A percentile compares a stretch with the other conserved stretches of the same genome.
These are phyloP conservation scores for Alternaria brassicae DNA, from an alignment of 2,329 filamentous ascomycete species.

Conservation along the genomic window DNA sequence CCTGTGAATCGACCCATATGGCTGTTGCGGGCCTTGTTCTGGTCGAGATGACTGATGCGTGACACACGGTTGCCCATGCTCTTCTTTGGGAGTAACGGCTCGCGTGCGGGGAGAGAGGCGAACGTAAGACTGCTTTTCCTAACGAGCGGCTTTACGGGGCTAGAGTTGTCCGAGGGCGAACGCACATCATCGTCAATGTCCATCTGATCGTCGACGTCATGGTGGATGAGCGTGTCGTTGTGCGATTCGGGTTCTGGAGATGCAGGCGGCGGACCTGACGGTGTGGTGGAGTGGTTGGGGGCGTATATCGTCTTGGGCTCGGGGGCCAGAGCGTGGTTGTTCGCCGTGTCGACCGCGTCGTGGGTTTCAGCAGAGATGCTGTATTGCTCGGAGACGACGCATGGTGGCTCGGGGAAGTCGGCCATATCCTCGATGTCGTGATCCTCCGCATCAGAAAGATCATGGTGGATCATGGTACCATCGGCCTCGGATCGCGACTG, in stretches of 20 bases:
- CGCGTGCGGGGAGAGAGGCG: constrained; percentile 87
- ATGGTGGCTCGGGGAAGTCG: constrained; percentile 32
- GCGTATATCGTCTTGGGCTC: constrained; percentile 34
- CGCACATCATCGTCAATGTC: constrained; percentile 61
- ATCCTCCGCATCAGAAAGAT: constrained; percentile 27
- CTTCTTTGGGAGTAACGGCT: constrained; percentile 84
- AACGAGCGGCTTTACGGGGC: constrained; percentile 76
- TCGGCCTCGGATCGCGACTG: constrained; percentile 28
- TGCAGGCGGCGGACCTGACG: constrained; percentile 31
- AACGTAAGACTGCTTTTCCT: constrained; percentile 97
- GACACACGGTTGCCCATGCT: constrained; percentile 77
- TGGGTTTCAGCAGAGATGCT: constrained; percentile 44
- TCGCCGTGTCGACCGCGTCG: constrained; percentile 39
- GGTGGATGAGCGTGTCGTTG: constrained; percentile 42
- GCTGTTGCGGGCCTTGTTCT: constrained; percentile 67
- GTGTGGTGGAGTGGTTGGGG: constrained; percentile 28
- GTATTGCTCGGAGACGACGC: constrained; percentile 37
- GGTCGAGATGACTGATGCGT: constrained; percentile 79
- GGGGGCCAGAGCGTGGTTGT: constrained; percentile 28
- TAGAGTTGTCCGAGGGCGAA: constrained; percentile 74
- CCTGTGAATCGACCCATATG: constrained; percentile 76
- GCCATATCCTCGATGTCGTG: constrained; percentile 28
- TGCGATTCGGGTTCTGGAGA: constrained; percentile 29
- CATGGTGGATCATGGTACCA: constrained; percentile 38
- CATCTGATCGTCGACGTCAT: constrained; percentile 49